Conservation (phyloP, 306 rosid species). For the Ormosia semicastrata region DNA sequence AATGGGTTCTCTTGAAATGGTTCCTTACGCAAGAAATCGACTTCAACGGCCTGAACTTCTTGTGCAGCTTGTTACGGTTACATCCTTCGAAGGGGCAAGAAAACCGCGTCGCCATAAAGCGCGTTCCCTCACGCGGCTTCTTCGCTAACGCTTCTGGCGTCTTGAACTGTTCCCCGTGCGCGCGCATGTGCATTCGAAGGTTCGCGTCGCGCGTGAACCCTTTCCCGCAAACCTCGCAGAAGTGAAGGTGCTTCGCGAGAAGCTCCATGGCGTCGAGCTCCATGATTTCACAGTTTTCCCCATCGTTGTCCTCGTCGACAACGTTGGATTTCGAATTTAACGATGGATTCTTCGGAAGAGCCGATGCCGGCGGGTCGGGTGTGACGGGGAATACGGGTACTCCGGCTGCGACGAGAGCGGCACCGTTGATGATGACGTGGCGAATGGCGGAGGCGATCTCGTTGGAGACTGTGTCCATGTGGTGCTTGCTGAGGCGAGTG, state of each 20-base stretch:
- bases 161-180: constrained; percentile 82
- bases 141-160: constrained; percentile 70
- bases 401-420: constrained; percentile 37
- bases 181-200: constrained; percentile 91
- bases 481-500: constrained; percentile 31
- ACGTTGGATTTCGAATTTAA: too few relatives aligned
- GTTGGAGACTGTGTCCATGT: constrained; percentile 49
- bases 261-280: constrained; percentile 79
- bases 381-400: too few relatives aligned
- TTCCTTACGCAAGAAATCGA: constrained; percentile 75
- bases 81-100: constrained; percentile 85
- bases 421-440: constrained; percentile 47
- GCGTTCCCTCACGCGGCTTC: constrained; percentile 26
- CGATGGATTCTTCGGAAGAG: neutral
- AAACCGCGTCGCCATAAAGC: constrained; percentile 30
- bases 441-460: constrained; percentile 52
- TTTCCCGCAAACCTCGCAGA: constrained; percentile 91
- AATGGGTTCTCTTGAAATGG: constrained; percentile 90
- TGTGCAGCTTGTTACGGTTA: constrained; percentile 56
- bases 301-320: too few relatives aligned
- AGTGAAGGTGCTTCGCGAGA: constrained; percentile 75
- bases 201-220: constrained; percentile 94
- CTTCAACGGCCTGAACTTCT: constrained; percentile 63
- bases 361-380: too few relatives aligned
- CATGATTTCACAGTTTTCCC: constrained; percentile 45